Percentiles rank a stretch among this genome's conserved stretches.
These are phyloP conservation scores for Torrubiella hemipterigena DNA, from an alignment of 2,329 filamentous ascomycete genomes.

Conservation along the genomic window DNA sequence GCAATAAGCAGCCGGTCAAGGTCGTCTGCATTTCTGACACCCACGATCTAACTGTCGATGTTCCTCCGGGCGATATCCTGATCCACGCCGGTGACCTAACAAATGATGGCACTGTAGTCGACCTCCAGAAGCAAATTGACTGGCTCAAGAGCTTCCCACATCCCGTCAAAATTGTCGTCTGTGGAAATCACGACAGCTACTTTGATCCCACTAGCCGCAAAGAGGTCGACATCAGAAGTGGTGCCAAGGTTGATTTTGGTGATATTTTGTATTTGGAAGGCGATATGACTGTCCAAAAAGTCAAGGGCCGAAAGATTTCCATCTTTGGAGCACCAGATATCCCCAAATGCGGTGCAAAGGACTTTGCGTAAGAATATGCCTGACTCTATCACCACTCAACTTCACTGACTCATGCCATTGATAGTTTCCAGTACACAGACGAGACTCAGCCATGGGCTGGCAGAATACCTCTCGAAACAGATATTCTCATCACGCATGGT, in stretches of 20 bases:
- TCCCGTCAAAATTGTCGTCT: slow-evolving; percentile 67
- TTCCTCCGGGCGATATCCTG: slow-evolving; percentile 71
- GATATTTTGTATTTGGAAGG: slow-evolving; percentile 67
- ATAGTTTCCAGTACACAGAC: slow-evolving; percentile 60
- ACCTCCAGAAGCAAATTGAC: slow-evolving; percentile 74
- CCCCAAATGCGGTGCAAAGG: slow-evolving; percentile 57
- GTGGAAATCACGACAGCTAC: slow-evolving; percentile 82
- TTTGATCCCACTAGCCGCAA: slow-evolving; percentile 57
- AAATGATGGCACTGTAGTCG: slow-evolving; percentile 55
- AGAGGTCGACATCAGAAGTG: slow-evolving; percentile 39
- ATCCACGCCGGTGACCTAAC: slow-evolving; percentile 85
- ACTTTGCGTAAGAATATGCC: slow-evolving; percentile 41
- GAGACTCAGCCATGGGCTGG: slow-evolving; percentile 58
- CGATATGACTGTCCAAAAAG: slow-evolving; percentile 48
- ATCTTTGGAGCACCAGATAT: slow-evolving; percentile 77
- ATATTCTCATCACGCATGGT: slow-evolving; percentile 71
- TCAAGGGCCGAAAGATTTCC: slow-evolving; percentile 39
- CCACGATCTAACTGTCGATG: slow-evolving; percentile 49
- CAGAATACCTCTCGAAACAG: slow-evolving; percentile 58
- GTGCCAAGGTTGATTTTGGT: slow-evolving; percentile 50
- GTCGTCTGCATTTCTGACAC: slow-evolving; percentile 89
- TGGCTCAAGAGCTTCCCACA: slow-evolving; percentile 71
- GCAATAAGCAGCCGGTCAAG: slow-evolving; percentile 46
- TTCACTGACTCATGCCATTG: slow-evolving; percentile 1
- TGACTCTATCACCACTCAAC: neutral